Evolutionary conservation across 768 basidiomycete genomes (phyloP).

Genomic region (Phaeotremella skinneri): DNA sequence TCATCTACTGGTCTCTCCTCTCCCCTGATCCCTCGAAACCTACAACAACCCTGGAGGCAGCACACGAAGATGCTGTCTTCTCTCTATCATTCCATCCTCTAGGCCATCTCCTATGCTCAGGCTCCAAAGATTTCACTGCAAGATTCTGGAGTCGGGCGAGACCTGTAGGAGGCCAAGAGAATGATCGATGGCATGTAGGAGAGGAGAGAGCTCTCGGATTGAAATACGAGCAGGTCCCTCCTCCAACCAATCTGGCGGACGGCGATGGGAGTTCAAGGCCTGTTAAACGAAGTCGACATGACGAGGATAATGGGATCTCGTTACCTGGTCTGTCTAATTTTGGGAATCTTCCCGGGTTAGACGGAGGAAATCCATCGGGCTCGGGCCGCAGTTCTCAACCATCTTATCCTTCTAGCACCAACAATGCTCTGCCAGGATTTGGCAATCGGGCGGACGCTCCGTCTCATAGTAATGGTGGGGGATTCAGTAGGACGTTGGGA

Average conservation of each 20-base stretch:
- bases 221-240: conserved; percentile 3
- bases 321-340: conserved; percentile 21
- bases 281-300: background rate
- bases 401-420: background rate
- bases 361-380: conserved; percentile 11
- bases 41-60: conserved; percentile 83
- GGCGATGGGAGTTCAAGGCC: conserved; percentile 1
- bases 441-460: conserved; percentile 13
- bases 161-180: conserved; percentile 47
- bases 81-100: conserved; percentile 91
- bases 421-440: conserved; percentile 37
- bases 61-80: conserved; percentile 98
- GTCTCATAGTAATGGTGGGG: background rate
- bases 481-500: conserved; percentile 38
- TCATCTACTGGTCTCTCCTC: conserved; percentile 89
- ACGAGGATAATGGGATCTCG: background rate
- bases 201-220: conserved; percentile 33
- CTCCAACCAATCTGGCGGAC: background rate
- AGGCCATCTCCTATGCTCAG: conserved; percentile 88
- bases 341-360: conserved; percentile 17
- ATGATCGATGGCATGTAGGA: conserved; percentile 49
- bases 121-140: conserved; percentile 97
- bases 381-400: background rate
- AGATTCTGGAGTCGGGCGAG: conserved; percentile 86
- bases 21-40: conserved; percentile 60